Percentiles rank a stretch among this genome's conserved stretches.
Evolutionary conservation across 257 asterid genomes (phyloP).

Genomic region (Nemophila menziesii): DNA sequence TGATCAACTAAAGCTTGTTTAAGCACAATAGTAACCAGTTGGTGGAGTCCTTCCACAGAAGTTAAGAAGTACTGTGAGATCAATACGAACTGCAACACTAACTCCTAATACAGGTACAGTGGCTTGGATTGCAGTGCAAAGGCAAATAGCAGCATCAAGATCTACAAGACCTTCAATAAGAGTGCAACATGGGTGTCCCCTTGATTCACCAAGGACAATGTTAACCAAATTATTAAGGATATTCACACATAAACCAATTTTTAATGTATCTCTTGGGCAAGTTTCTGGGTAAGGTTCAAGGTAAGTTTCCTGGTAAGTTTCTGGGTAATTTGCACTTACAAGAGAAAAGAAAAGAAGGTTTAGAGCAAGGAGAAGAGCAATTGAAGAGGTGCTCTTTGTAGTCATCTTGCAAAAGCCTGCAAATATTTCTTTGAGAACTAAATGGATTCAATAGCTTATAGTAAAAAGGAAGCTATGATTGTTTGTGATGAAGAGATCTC

Average conservation of each 20-base stretch:
- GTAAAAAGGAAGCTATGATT: background rate
- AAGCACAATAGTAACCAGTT: slow-evolving; percentile 9
- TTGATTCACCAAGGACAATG: slow-evolving; percentile 27
- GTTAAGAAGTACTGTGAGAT: slow-evolving; percentile 17
- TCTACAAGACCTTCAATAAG: slow-evolving; percentile 27
- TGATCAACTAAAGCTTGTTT: slow-evolving; percentile 2
- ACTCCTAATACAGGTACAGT: slow-evolving; percentile 19
- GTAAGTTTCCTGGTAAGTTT: too few species aligned
- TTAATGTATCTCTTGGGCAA: slow-evolving; percentile 53
- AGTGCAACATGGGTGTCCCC: slow-evolving; percentile 35
- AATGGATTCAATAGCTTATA: too few species aligned
- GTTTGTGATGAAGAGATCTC: slow-evolving; percentile 17
- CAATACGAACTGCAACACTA: slow-evolving; percentile 16
- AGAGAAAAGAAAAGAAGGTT: slow-evolving; percentile 41
- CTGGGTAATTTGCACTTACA: slow-evolving; percentile 36
- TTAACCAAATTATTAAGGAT: slow-evolving; percentile 28
- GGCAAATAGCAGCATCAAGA: slow-evolving; percentile 22
- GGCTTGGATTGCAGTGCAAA: slow-evolving; percentile 23
- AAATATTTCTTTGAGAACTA: background rate
- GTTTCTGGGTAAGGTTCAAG: background rate
- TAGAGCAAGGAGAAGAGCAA: slow-evolving; percentile 35
- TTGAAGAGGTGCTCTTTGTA: slow-evolving; percentile 21
- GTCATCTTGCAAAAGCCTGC: slow-evolving; percentile 20
- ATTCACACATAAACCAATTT: slow-evolving; percentile 44
- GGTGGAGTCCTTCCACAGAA: slow-evolving; percentile 14